Base-by-base conservation (phyloP, 345 rosid genomes). In the Limnanthes douglasii region DNA sequence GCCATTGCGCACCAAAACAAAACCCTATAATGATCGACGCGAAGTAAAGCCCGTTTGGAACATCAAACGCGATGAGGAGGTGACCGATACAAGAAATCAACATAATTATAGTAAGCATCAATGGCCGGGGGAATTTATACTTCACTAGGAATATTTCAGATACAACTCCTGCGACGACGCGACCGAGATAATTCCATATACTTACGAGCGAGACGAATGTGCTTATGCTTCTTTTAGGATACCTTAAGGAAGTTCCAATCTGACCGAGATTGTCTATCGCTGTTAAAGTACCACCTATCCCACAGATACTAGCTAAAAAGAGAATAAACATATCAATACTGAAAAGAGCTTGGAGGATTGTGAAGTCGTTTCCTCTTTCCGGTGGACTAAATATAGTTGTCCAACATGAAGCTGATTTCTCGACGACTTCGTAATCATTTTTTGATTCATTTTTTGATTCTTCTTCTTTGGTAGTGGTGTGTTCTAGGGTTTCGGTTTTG, bases 131-230 rank as follows among this genome's bases (percentile, higher is more conserved):
- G 32, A 64, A 52, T 26, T 52, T 67, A 46, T 63, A 60, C 33
- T 57, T 71, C 28, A 33, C 51, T 50, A 51, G 41, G 22, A 67
- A 54, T 37, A 57, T 53, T 53, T 71, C 79, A 0, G 69, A 71
- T 25, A 45, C 56, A 0, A 64, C 67, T 15, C 75, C 69, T 1
- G 79, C 35, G 7, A 56, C 57, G 2, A 62, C 56, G 28, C 79
- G 68, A 11, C 79, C 79, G 11, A 57, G 58, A 59, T 56, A 71
- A 15, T 64, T 71, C 79, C 75, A 67, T 42, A 67, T 64, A 48
- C 79, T 71, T 7, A 71, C 64, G 3, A 71, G 63, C 6, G 79
- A 67, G 11, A 71, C 52, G 28, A 71, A 71, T 4, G 71, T 64
- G 37, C 63, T 43, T 13, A 51, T 51, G 23, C 64, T 61, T 22